These are phyloP conservation scores for Boletus tylopilopsis DNA, from an alignment of 768 basidiomycete genomes.

Conservation along the genomic window DNA sequence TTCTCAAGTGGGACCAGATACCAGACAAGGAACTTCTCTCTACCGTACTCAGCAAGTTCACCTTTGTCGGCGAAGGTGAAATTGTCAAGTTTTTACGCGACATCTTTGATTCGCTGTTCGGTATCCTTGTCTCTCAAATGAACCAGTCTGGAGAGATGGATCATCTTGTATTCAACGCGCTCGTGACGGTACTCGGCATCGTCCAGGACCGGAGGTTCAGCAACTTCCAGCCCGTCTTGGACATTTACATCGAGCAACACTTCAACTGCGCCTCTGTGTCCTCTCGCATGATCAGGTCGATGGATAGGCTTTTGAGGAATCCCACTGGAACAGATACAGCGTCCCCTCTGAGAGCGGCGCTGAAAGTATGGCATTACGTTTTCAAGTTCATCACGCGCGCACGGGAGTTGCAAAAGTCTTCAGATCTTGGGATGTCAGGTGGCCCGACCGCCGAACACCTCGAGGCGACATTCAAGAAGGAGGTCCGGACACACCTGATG, in stretches of 20 bases:
- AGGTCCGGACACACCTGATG: constrained; percentile 68
- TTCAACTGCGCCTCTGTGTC: constrained; percentile 79
- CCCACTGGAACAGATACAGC: constrained; percentile 72
- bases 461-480: constrained; percentile 80
- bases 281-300: constrained; percentile 80
- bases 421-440: constrained; percentile 74
- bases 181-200: constrained; percentile 89
- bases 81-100: constrained; percentile 89
- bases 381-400: constrained; percentile 94
- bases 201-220: constrained; percentile 92
- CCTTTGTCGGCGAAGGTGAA: constrained; percentile 91
- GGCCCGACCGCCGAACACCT: constrained; percentile 84
- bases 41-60: constrained; percentile 76
- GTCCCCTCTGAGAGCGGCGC: constrained; percentile 75
- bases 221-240: constrained; percentile 91
- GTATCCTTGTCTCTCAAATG: constrained; percentile 70
- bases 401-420: constrained; percentile 79
- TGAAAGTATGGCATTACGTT: constrained; percentile 97
- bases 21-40: constrained; percentile 61
- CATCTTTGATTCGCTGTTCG: constrained; percentile 92
- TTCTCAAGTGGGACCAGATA: constrained; percentile 80
- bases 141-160: constrained; percentile 82
- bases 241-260: constrained; percentile 89
- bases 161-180: constrained; percentile 81
- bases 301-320: constrained; percentile 76